phyloP scores from a whole-genome alignment of 2,329 filamentous ascomycete genomes.

The Penicillium janthinellum region DNA sequence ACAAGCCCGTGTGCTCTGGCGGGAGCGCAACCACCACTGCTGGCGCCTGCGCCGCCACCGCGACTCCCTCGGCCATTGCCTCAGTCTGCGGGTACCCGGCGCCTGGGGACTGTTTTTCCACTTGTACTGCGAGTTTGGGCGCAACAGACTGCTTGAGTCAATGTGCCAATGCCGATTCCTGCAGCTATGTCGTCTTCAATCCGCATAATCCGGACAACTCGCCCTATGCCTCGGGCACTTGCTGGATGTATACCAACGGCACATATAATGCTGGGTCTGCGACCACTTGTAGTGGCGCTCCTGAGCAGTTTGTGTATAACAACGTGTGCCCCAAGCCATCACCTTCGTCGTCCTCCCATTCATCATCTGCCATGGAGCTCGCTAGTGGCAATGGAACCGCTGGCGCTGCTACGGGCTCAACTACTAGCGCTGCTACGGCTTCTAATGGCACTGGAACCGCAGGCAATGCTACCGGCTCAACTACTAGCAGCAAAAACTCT shows the following conservation, averaged over 20 bases:
- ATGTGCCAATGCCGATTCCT: constrained; percentile 30
- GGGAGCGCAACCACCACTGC: constrained; percentile 24
- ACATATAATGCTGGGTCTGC: constrained; percentile 25
- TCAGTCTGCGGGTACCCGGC: constrained; percentile 35
- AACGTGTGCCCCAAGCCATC: constrained; percentile 35
- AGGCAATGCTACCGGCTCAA: constrained; percentile 9
- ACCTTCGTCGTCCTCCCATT: constrained; percentile 19
- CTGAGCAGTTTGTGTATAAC: constrained; percentile 35
- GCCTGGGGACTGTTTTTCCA: constrained; percentile 27
- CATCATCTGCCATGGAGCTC: constrained; percentile 9
- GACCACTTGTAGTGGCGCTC: constrained; percentile 25
- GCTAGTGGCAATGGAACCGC: constrained; percentile 16
- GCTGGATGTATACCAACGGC: constrained; percentile 36
- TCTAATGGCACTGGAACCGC: neutral
- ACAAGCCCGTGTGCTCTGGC: constrained; percentile 25
- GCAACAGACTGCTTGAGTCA: constrained; percentile 28
- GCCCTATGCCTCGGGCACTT: constrained; percentile 28
- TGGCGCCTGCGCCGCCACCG: constrained; percentile 31
- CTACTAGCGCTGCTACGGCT: constrained; percentile 7
- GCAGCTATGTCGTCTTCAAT: constrained; percentile 34
- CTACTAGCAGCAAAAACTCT: constrained; percentile 22
- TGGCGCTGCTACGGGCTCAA: constrained; percentile 5
- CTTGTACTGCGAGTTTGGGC: constrained; percentile 26
- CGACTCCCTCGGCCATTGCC: constrained; percentile 33
- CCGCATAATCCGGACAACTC: constrained; percentile 19